A percentile compares a stretch with the other conserved stretches of the same genome.
Evolutionary conservation across 1,284 basidiomycete genomes (phyloP).

Genomic region (Rugosomyces carneus): DNA sequence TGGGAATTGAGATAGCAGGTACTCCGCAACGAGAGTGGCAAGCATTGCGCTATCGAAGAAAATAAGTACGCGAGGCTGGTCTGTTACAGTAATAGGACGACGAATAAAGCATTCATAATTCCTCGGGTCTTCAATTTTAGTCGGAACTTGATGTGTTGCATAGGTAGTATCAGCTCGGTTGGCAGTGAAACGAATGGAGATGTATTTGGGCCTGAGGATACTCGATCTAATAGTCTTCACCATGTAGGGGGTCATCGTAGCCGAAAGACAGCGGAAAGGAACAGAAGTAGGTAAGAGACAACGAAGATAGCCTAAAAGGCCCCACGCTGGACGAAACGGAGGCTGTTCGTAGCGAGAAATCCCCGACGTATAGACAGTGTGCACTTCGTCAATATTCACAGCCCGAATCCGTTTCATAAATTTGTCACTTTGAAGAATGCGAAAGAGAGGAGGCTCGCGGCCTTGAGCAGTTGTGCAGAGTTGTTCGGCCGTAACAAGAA

Average conservation of each 20-base stretch:
- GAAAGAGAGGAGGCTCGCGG: slow-evolving; percentile 16
- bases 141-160: slow-evolving; percentile 20
- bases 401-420: slow-evolving; percentile 13
- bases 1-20: no score
- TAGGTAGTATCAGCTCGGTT: slow-evolving; percentile 28
- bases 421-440: slow-evolving; percentile 5
- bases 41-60: slow-evolving; percentile 20
- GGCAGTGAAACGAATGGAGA: slow-evolving; percentile 16
- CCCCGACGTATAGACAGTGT: slow-evolving; percentile 15
- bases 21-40: slow-evolving; percentile 3
- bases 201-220: slow-evolving; percentile 12
- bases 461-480: slow-evolving; percentile 17
- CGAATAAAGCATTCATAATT: slow-evolving; percentile 25
- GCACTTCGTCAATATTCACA: slow-evolving; percentile 13
- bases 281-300: slow-evolving; percentile 14
- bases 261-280: slow-evolving; percentile 17
- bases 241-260: slow-evolving; percentile 24
- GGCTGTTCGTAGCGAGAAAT: slow-evolving; percentile 14
- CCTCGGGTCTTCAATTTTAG: slow-evolving; percentile 15
- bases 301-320: slow-evolving; percentile 19
- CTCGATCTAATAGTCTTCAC: slow-evolving; percentile 14
- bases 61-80: slow-evolving; percentile 21
- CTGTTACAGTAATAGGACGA: slow-evolving; percentile 10
- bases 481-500: slow-evolving; percentile 23
- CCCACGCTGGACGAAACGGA: slow-evolving; percentile 15